Conservation (phyloP, 2,329 filamentous ascomycete genomes). For the Fusarium sambucinum region DNA sequence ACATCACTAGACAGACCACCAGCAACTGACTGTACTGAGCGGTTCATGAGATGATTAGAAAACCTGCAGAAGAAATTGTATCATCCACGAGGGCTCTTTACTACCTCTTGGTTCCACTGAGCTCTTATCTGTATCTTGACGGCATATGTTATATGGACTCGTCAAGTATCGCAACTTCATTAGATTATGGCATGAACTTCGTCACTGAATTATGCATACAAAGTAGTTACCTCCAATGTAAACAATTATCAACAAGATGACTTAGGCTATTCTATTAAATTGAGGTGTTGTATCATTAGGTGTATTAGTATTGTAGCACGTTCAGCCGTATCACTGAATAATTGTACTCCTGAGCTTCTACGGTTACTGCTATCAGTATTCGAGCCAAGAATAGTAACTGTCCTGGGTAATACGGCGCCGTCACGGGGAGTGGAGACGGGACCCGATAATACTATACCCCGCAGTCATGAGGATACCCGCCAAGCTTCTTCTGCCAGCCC, state of each 20-base stretch:
- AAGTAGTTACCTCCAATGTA: not conserved
- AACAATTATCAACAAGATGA: not conserved
- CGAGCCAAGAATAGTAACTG: constrained; percentile 14
- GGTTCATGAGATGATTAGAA: not conserved
- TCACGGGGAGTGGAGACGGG: constrained; percentile 21
- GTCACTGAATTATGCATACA: not conserved
- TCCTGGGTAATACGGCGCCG: constrained; percentile 28
- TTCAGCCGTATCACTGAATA: not conserved
- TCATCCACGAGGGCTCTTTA: not conserved
- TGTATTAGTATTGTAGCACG: not conserved
- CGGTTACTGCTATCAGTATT: not conserved
- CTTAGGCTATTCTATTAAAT: not conserved
- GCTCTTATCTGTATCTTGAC: no score
- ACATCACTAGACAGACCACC: not conserved
- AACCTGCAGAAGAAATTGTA: not conserved
- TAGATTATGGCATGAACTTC: not conserved
- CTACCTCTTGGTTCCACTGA: not conserved
- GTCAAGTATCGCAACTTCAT: not conserved
- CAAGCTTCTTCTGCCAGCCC: constrained; percentile 12
- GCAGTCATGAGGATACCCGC: constrained; percentile 29
- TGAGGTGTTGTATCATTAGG: not conserved
- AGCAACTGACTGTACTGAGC: not conserved
- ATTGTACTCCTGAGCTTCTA: not conserved
- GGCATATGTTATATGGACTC: not conserved
- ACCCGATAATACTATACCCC: constrained; percentile 22